A percentile compares a stretch with the other conserved stretches of the same genome.
Evolutionary conservation across 345 rosid genomes (phyloP).

Genomic region (Sisymbrium altissimum): DNA sequence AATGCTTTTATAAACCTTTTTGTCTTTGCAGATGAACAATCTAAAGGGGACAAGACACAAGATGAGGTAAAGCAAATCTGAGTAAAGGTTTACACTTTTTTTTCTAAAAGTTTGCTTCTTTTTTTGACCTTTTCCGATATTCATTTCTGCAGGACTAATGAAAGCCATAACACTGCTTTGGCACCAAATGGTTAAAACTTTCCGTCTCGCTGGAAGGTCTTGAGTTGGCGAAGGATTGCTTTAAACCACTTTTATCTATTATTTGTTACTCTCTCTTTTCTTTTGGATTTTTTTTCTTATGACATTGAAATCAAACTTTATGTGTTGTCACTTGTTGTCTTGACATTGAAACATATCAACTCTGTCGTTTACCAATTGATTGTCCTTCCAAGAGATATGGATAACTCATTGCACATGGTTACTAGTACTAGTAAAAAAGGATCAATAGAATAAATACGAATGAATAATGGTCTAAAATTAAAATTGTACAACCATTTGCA

Average conservation of each 20-base stretch:
- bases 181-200: not conserved
- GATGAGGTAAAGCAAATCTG: constrained; percentile 45
- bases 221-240: not conserved
- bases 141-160: not conserved
- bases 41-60: constrained; percentile 49
- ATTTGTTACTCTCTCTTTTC: not conserved
- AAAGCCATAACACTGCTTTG: not conserved
- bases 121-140: not conserved
- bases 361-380: not conserved
- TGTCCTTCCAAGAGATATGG: not conserved
- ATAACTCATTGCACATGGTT: not conserved
- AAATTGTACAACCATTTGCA: no score
- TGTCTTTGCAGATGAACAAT: constrained; percentile 54
- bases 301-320: not conserved
- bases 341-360: not conserved
- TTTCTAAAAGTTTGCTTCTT: not conserved
- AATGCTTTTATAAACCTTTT: constrained; percentile 6
- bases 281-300: not conserved
- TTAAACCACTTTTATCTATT: not conserved
- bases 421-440: not conserved
- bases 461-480: not conserved
- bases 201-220: not conserved
- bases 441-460: not conserved
- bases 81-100: not conserved
- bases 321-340: not conserved